phyloP scores from a whole-genome alignment of 495 filamentous ascomycete species.

The Podospora pseudopauciseta region DNA sequence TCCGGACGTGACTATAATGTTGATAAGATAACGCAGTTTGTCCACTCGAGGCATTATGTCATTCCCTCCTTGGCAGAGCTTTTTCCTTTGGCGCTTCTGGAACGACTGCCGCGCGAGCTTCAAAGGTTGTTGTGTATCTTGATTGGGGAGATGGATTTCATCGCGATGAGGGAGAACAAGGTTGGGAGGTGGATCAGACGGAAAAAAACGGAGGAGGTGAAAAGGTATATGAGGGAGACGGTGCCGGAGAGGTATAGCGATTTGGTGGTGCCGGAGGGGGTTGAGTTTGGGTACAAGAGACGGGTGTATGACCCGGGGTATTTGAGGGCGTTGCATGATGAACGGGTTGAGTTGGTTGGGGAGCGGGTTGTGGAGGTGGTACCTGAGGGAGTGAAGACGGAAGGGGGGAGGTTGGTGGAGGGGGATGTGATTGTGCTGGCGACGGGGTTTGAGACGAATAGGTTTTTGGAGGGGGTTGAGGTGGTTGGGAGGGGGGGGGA shows the following conservation, averaged over 20 bases:
- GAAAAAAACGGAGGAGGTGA: slow-evolving; percentile 12
- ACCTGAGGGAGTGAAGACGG: slow-evolving; percentile 32
- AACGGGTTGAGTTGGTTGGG: slow-evolving; percentile 34
- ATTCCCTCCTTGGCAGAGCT: background rate
- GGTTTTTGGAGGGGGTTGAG: slow-evolving; percentile 36
- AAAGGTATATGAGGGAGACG: slow-evolving; percentile 35
- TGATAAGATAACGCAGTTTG: background rate
- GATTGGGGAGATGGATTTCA: background rate
- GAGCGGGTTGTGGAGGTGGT: slow-evolving; percentile 37
- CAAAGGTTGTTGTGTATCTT: background rate
- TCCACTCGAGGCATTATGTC: background rate
- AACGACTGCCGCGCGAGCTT: background rate
- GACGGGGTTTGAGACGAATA: slow-evolving; percentile 38
- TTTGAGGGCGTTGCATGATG: slow-evolving; percentile 27
- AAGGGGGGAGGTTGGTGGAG: slow-evolving; percentile 25
- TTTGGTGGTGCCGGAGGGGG: slow-evolving; percentile 34
- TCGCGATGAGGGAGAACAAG: background rate
- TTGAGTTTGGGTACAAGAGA: slow-evolving; percentile 44
- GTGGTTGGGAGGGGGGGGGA: slow-evolving; percentile 33
- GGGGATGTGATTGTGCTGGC: slow-evolving; percentile 43
- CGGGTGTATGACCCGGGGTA: slow-evolving; percentile 41
- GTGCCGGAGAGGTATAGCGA: slow-evolving; percentile 41
- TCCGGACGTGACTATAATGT: background rate
- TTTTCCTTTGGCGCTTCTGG: background rate
- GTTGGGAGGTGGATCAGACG: background rate